Base-by-base conservation (phyloP, 495 filamentous ascomycete species). In the Podospora pseudoanserina region DNA sequence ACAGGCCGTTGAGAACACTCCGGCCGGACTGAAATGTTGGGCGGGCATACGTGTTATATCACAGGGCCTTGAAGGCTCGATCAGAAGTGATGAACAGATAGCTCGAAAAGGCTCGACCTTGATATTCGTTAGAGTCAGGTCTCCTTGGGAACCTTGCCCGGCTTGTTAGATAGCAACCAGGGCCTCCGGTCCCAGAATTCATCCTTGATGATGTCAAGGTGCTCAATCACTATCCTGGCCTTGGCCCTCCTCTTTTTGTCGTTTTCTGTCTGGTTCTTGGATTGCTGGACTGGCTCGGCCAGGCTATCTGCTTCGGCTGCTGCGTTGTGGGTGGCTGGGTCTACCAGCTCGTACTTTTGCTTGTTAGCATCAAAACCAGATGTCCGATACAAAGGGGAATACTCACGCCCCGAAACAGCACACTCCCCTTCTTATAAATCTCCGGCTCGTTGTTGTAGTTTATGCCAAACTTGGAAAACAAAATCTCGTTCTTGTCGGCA, bases 361-460 rank as follows among this genome's bases (percentile, higher is more conserved):
- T 18, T 27, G 15, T 4, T 18, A 13, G 19, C 15, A n/a, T 20
- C 7, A 27, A 27, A 4, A 55, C 30, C 9, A n/a, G 15, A 19
- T 15, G 20, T 65, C 26, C 4, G 7, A 64, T 23, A 55, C n/a
- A 16, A 30, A 27, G 30, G 30, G 23, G 23, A 58, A 54, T 20
- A 72, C 85, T 79, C 79, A 94, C 92, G 79, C 94, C 90, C 68
- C 95, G 87, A 74, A 91, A 95, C 7, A 97, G 73, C 1, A 97
- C 89, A 66, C 91, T 97, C 9, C 95, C 95, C 77, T 97, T 99
- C 79, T 90, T 95, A 76, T 88, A 97, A 3, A 95, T 92, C 60
- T 96, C 93, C 0, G 87, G 86, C 77, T 98, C 95, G 71, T 97
- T 93, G 79, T 98, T 98, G 80, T 99, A 99, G 75, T 99, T 99